Conservation (phyloP, 495 filamentous ascomycete genomes). For the Trichoderma asperelloides region DNA sequence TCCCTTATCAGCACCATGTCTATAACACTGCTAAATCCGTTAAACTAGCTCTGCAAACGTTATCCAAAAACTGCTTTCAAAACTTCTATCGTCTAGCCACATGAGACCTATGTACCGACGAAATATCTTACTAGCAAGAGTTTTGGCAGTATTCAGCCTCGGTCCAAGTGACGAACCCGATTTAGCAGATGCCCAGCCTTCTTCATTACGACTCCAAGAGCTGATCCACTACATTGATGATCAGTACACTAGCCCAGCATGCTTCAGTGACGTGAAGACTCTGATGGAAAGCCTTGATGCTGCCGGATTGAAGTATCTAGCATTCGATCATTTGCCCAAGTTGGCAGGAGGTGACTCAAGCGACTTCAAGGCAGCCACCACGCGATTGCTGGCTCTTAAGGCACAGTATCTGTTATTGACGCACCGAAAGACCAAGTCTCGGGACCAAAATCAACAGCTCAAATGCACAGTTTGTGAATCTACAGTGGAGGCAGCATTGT, state of each 20-base stretch:
- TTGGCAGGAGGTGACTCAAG: not conserved
- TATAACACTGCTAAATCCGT: not conserved
- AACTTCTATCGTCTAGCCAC: not conserved
- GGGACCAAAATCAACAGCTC: not conserved
- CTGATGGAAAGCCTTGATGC: conserved; percentile 24
- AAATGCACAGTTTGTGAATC: not conserved
- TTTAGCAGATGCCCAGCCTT: conserved; percentile 13
- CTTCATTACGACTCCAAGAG: conserved; percentile 12
- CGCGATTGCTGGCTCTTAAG: not conserved
- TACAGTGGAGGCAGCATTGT: not conserved
- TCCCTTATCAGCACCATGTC: not conserved
- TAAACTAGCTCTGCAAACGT: not conserved
- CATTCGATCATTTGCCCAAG: conserved; percentile 12
- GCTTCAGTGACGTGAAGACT: conserved; percentile 27
- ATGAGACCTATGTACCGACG: conserved; percentile 9
- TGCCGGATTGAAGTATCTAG: conserved; percentile 21
- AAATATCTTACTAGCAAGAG: conserved; percentile 9
- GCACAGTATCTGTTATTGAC: conserved; percentile 1
- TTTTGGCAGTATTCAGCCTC: conserved; percentile 13
- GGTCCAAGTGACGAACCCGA: conserved; percentile 19
- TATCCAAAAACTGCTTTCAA: not conserved
- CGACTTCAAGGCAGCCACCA: not conserved
- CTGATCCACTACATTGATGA: conserved; percentile 25
- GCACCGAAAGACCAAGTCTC: not conserved
- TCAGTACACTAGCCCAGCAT: conserved; percentile 24